These are phyloP conservation scores for Sclerotinia trifoliorum DNA, from an alignment of 2,329 filamentous ascomycete genomes.

Conservation along the genomic window DNA sequence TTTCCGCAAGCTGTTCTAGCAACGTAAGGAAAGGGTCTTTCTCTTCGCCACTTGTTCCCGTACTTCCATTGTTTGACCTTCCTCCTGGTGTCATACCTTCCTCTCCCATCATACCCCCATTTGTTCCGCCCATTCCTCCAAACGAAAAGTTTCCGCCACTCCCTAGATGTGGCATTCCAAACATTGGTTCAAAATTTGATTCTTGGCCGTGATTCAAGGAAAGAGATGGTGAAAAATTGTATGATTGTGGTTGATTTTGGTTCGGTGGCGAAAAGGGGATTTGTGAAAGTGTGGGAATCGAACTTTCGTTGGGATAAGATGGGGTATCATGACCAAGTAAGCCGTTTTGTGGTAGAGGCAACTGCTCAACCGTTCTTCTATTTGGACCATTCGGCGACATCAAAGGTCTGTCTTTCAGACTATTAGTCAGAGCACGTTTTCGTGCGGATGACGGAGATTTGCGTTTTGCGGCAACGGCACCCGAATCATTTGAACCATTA, in stretches of 20 bases:
- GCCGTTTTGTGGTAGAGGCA: constrained; percentile 14
- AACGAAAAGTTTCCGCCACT: constrained; percentile 44
- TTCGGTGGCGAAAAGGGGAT: constrained; percentile 41
- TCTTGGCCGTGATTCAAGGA: constrained; percentile 27
- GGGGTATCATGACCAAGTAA: constrained; percentile 1
- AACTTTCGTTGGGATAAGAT: constrained; percentile 10
- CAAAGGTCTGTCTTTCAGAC: constrained; percentile 34
- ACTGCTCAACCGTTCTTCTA: constrained; percentile 15
- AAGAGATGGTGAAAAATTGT: constrained; percentile 31
- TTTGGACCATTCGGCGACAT: constrained; percentile 34
- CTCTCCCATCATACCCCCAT: constrained; percentile 42
- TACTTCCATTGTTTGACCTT: constrained; percentile 52
- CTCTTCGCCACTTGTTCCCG: constrained; percentile 56
- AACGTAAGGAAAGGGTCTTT: constrained; percentile 80
- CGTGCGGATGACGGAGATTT: constrained; percentile 38
- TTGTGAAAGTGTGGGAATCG: constrained; percentile 14
- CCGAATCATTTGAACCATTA: constrained; percentile 36
- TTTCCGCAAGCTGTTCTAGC: constrained; percentile 79
- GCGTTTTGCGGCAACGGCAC: constrained; percentile 14
- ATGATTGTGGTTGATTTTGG: constrained; percentile 13
- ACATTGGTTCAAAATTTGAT: constrained; percentile 58
- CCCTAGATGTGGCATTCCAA: constrained; percentile 54
- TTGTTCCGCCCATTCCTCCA: constrained; percentile 52
- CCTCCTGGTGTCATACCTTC: constrained; percentile 44
- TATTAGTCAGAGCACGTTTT: constrained; percentile 40